A percentile compares a stretch with the other conserved stretches of the same genome.
These are phyloP conservation scores for Yamadazyma jaroonii DNA, from an alignment of 1,139 yeast species.

Conservation along the genomic window DNA sequence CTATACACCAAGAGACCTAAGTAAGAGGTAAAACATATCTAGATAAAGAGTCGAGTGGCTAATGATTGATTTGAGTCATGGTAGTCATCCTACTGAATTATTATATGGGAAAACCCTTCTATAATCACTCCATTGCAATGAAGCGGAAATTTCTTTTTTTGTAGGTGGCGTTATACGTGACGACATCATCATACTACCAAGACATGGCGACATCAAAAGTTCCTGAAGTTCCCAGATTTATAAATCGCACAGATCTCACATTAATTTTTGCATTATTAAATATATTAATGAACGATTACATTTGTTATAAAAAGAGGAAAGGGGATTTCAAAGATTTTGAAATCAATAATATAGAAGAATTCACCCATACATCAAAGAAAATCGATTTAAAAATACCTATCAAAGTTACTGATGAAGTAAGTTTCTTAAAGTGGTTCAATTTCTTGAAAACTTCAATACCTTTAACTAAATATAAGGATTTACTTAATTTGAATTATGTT, in stretches of 20 bases:
- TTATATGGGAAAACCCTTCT: too few species aligned
- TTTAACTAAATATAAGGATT: slow-evolving; percentile 7
- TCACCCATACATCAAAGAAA: slow-evolving; percentile 1
- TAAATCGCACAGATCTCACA: not conserved
- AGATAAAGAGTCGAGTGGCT: too few species aligned
- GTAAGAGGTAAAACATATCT: too few species aligned
- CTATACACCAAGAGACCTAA: too few species aligned
- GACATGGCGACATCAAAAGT: not conserved
- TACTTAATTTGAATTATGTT: slow-evolving; percentile 11
- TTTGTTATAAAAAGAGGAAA: slow-evolving; percentile 3
- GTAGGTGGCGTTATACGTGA: not conserved
- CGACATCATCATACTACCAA: slow-evolving; percentile 1
- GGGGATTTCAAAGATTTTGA: not conserved
- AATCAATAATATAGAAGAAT: not conserved
- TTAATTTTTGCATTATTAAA: not conserved
- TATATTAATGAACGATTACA: not conserved
- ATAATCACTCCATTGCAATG: too few species aligned
- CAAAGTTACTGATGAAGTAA: slow-evolving; percentile 9
- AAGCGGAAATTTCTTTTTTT: not conserved
- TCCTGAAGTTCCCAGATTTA: not conserved
- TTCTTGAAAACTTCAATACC: slow-evolving; percentile 10
- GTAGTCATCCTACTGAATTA: too few species aligned
- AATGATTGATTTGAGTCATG: too few species aligned
- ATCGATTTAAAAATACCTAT: slow-evolving; percentile 11
- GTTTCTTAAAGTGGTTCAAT: slow-evolving; percentile 14